Evolutionary conservation across 129 eudicot species (phyloP).

Genomic region (Smallanthus sonchifolius): DNA sequence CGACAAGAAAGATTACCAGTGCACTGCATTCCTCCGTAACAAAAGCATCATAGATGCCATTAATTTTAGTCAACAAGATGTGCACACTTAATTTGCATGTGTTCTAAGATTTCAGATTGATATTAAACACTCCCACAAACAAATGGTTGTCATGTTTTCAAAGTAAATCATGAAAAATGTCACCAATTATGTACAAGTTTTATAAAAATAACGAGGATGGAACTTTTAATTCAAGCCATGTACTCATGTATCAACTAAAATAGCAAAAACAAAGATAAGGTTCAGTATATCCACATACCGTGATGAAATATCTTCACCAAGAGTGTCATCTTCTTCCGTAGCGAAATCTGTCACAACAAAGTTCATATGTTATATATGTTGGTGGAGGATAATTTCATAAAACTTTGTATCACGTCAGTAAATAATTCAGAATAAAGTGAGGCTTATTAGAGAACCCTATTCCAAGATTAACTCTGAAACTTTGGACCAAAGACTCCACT

Average conservation of each 20-base stretch:
- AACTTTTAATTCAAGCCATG: neutral
- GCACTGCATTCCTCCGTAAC: neutral
- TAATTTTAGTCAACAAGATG: neutral
- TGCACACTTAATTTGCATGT: neutral
- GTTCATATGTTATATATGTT: neutral
- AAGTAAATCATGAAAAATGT: neutral
- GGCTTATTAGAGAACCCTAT: neutral
- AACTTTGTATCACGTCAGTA: neutral
- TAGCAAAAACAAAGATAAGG: neutral
- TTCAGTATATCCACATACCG: conserved; percentile 38
- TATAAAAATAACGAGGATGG: neutral
- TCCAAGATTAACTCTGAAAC: conserved; percentile 4
- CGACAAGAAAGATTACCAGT: neutral
- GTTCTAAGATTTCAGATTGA: neutral
- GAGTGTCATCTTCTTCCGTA: conserved; percentile 56
- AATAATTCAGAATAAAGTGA: neutral
- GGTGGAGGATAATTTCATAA: neutral
- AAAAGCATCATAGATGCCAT: neutral
- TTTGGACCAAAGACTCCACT: neutral
- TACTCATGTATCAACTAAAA: neutral
- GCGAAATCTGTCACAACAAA: conserved; percentile 35
- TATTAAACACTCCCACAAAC: neutral
- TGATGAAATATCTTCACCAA: conserved; percentile 73
- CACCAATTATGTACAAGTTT: neutral
- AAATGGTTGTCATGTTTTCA: neutral